Evolutionary conservation across 164 flowering plant species (phyloP).

Genomic region (Euptelea pleiosperma): DNA sequence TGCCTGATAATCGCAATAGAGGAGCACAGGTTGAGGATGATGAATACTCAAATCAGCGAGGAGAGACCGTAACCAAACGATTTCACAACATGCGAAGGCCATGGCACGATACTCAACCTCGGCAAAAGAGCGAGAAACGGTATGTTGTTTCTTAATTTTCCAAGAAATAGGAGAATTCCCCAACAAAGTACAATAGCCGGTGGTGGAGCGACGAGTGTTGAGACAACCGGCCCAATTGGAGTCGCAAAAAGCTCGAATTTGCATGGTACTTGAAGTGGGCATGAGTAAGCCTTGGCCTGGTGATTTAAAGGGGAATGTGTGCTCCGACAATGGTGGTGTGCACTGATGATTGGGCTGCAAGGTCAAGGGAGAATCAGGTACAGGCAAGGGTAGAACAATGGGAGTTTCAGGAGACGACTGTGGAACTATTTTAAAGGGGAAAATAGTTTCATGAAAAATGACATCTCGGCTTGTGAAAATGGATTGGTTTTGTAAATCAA

Average conservation of each 20-base stretch:
- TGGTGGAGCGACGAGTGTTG: neutral
- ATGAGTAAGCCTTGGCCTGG: neutral
- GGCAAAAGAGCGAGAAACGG: neutral
- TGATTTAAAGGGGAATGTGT: neutral
- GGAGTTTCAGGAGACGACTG: neutral
- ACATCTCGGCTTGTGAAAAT: too few relatives aligned
- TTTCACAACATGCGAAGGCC: neutral
- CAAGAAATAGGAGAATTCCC: neutral
- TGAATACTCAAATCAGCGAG: neutral
- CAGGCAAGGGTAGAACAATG: neutral
- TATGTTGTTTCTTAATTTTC: neutral
- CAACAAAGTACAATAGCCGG: neutral
- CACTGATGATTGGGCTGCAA: neutral
- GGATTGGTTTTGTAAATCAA: too few relatives aligned
- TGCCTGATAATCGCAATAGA: neutral
- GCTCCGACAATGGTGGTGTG: neutral
- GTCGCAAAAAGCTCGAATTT: neutral
- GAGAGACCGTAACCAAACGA: neutral
- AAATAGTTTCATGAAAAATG: too few relatives aligned
- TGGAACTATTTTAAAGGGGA: neutral
- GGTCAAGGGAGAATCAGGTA: neutral
- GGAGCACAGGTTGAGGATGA: neutral
- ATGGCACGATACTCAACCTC: too few relatives aligned
- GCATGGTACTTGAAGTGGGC: neutral
- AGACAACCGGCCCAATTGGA: constrained; percentile 4